A percentile compares a stretch with the other conserved stretches of the same genome.
phyloP scores from a whole-genome alignment of 306 rosid genomes.

The Cicer arietinum region DNA sequence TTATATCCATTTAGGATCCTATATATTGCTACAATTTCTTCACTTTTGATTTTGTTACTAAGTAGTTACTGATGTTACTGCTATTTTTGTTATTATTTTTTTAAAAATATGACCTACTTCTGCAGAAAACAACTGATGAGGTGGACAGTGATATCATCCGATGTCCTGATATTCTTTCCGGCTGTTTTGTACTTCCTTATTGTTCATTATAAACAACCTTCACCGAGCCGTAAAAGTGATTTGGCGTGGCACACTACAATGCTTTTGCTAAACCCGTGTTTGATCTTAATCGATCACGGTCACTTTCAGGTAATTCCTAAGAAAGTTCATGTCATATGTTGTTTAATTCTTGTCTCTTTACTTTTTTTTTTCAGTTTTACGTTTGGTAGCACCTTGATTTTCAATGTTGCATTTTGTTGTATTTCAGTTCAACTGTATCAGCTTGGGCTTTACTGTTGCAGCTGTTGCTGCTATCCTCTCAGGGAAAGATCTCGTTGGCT shows the following conservation, averaged over 20 bases:
- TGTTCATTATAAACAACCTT: constrained; percentile 52
- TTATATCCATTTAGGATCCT: constrained; percentile 27
- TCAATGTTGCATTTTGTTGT: constrained; percentile 31
- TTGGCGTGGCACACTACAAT: constrained; percentile 72
- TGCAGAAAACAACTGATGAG: constrained; percentile 95
- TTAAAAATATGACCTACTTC: constrained; percentile 22
- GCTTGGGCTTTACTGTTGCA: constrained; percentile 84
- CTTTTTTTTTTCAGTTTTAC: background rate
- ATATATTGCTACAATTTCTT: background rate
- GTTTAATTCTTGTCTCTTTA: background rate
- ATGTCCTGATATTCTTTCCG: constrained; percentile 84
- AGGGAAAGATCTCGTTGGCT: constrained; percentile 67
- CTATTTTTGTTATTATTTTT: background rate
- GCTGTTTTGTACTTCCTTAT: constrained; percentile 71
- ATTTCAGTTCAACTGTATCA: constrained; percentile 83
- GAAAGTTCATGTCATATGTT: background rate
- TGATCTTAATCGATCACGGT: constrained; percentile 83
- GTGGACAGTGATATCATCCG: constrained; percentile 93
- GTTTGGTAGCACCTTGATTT: constrained; percentile 11
- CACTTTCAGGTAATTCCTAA: constrained; percentile 77
- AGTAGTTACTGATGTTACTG: background rate
- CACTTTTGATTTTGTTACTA: constrained; percentile 5
- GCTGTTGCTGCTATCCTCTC: constrained; percentile 78
- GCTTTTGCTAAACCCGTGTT: constrained; percentile 73
- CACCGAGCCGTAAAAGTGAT: constrained; percentile 56